phyloP scores from a whole-genome alignment of 2,329 filamentous ascomycete genomes.

The Beauveria brongniartii region DNA sequence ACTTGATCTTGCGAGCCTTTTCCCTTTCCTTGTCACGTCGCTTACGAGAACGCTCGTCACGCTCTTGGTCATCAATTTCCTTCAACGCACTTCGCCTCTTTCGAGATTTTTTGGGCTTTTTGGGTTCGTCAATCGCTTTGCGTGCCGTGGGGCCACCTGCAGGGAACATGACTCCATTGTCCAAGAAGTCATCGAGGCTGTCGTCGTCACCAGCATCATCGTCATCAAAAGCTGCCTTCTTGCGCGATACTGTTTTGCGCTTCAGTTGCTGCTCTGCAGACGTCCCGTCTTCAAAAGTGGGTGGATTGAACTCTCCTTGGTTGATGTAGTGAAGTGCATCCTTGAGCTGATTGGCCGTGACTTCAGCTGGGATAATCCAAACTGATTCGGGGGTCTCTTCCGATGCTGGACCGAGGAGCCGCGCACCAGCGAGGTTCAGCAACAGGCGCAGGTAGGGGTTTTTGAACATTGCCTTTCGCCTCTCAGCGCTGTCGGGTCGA shows the following conservation, averaged over 20 bases:
- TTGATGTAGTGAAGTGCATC: slow-evolving; percentile 66
- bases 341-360: slow-evolving; percentile 58
- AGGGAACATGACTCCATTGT: slow-evolving; percentile 58
- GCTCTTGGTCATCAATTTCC: slow-evolving; percentile 51
- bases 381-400: slow-evolving; percentile 68
- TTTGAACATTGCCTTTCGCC: slow-evolving; percentile 72
- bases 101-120: slow-evolving; percentile 40
- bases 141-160: slow-evolving; percentile 55
- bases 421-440: slow-evolving; percentile 66
- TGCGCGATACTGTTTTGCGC: slow-evolving; percentile 52
- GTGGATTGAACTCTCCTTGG: slow-evolving; percentile 70
- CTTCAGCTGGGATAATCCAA: slow-evolving; percentile 66
- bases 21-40: slow-evolving; percentile 64
- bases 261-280: slow-evolving; percentile 72
- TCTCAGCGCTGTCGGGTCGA: slow-evolving; percentile 55
- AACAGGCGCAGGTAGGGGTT: slow-evolving; percentile 82
- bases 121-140: slow-evolving; percentile 46
- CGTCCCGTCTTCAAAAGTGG: slow-evolving; percentile 66
- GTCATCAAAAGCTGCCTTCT: slow-evolving; percentile 59
- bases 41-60: slow-evolving; percentile 54
- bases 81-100: slow-evolving; percentile 39
- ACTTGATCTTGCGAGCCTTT: slow-evolving; percentile 75
- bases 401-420: slow-evolving; percentile 42
- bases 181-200: slow-evolving; percentile 36
- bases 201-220: slow-evolving; percentile 66